Base-by-base conservation (phyloP, 768 basidiomycete genomes). In the Termitomyces eurrhizus region DNA sequence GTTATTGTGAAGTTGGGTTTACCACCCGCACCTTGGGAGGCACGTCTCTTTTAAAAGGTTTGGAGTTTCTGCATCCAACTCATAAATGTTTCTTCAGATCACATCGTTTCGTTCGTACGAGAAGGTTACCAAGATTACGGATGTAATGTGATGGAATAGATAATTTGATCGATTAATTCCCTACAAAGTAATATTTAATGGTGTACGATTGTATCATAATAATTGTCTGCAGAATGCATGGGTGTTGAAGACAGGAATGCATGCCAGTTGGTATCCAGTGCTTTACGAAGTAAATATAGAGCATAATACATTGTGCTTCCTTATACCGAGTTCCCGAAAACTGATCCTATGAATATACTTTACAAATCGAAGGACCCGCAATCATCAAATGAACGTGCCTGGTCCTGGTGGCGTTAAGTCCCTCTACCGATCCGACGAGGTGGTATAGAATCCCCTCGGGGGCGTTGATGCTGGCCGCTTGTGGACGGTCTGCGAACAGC, bases 111-210 rank as follows among this genome's bases (percentile, higher is more conserved):
- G 1, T 84, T 86, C 64, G 80, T 77, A n/a, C 76, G 88, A 13
- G 88, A 89, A 70, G 88, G 88, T 2, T 82, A 81, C 67, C 73
- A 77, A 41, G 81, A 75, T 12, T 88, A 83, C 62, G 85, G 83
- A 2, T 88, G 85, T 60, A 74, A 77, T 58, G 67, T 77, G 1
- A 77, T 68, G 53, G 70, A 73, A 24, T 78, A 55, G 66, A 68
- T 56, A 2, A 29, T 4, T 29, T 12, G 12, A 14, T 14, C 13
- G 35, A 35, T 9, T 6, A 6, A 14, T 46, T 24, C 36, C 36
- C 33, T 35, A 11, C 32, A 6, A 11, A 35, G 6, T 8, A 21
- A 18, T 11, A 48, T 26, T 4, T 4, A 16, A 35, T 24, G 29
- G 41, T 21, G 24, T 39, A 6, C 9, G 26, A 4, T 16, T 55